Evolutionary conservation across 768 basidiomycete species (phyloP), one percentile per base, ranked within the genome.

Genomic region (Dentipellis fragilis): DNA sequence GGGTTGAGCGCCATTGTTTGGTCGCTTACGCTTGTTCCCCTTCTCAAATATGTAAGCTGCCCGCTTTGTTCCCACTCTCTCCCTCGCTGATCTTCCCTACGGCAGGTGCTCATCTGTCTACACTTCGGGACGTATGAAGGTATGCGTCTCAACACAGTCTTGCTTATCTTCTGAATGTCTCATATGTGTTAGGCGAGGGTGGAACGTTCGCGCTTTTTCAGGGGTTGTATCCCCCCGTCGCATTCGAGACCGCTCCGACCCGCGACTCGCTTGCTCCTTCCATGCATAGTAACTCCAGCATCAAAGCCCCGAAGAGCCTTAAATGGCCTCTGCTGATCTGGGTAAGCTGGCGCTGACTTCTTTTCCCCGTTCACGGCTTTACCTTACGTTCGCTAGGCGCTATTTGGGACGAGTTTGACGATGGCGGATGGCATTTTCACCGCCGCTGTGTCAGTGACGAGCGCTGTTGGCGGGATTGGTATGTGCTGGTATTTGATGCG

Each of bases 381-480:
- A 45, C 23, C 35, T 37, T 2, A 38, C 10, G 10, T 9, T 17
- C 11, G 48, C 6, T 55, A 82, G 83, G 75, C 77, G 48, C 68
- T 86, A 10, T 78, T 87, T 56, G 85, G 81, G 35, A 85, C 84
- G 45, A 76, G 79, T 12, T 68, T 86, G 45, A 84, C 84, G 0
- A 75, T 87, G 70, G 79, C 83, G 0, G 85, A 87, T 58, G 85
- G 85, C 36, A 69, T 84, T 19, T 75, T 87, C 37, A 85, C 84
- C 0, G 82, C 84, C 4, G 83, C 85, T 5, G 84, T 87, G 6
- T 83, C 82, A 0, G 80, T 87, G 8, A 83, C 81, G 0, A 81
- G 80, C 39, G 84, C 84, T 4, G 82, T 87, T 2, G 78, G 72
- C 14, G 85, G 86, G n/a, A 82, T 87, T 57, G 61, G 61, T 57